These are phyloP conservation scores for Fusarium keratoplasticum DNA, from an alignment of 2,329 filamentous ascomycete genomes.

Conservation along the genomic window DNA sequence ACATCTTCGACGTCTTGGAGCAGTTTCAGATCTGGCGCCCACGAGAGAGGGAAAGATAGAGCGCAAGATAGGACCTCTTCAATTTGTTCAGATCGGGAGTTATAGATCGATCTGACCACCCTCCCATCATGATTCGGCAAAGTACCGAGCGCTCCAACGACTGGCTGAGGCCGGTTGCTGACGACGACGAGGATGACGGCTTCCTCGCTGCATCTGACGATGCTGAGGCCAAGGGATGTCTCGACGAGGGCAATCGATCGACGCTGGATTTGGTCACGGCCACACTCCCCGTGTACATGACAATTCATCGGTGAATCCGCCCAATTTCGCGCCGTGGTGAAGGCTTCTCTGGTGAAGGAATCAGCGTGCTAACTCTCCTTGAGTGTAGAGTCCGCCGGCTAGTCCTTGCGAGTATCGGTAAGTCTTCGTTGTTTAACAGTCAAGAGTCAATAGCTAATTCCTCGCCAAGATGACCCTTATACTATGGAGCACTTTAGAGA, in stretches of 20 bases:
- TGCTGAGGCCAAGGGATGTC: slow-evolving; percentile 42
- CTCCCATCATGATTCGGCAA: slow-evolving; percentile 30
- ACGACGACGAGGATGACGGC: slow-evolving; percentile 42
- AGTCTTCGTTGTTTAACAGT: neutral
- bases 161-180: slow-evolving; percentile 40
- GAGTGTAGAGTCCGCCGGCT: slow-evolving; percentile 44
- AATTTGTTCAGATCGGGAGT: neutral
- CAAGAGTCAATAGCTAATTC: slow-evolving; percentile 8
- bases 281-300: slow-evolving; percentile 44
- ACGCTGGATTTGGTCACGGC: slow-evolving; percentile 38
- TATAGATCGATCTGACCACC: neutral
- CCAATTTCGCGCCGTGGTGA: slow-evolving; percentile 3
- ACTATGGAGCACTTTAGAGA: slow-evolving; percentile 72
- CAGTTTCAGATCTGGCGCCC: slow-evolving; percentile 2
- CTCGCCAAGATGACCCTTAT: slow-evolving; percentile 54
- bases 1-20: slow-evolving; percentile 4
- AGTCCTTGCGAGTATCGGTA: slow-evolving; percentile 45
- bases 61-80: neutral
- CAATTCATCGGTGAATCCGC: slow-evolving; percentile 43
- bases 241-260: slow-evolving; percentile 39
- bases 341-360: neutral
- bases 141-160: slow-evolving; percentile 38
- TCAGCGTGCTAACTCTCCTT: slow-evolving; percentile 40
- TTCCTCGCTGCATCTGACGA: slow-evolving; percentile 41
- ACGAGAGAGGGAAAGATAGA: neutral